Conservation (phyloP, 352 stramenopile species). For the Pythium myriotylum region DNA sequence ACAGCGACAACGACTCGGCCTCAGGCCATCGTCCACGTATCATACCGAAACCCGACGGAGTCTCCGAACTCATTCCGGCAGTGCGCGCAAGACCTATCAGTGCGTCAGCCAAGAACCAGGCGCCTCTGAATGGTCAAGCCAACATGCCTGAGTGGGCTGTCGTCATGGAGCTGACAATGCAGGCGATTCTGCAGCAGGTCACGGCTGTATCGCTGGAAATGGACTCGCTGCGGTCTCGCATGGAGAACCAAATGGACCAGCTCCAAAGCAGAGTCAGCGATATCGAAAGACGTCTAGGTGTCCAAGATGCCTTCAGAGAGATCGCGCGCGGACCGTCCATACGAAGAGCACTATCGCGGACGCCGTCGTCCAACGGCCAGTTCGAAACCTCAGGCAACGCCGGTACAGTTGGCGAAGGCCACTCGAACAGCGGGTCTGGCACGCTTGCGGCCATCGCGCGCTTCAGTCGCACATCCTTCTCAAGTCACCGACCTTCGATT, state of each 20-base stretch:
- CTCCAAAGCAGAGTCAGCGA: constrained; percentile 31
- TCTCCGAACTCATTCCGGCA: no score
- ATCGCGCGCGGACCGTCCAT: constrained; percentile 35
- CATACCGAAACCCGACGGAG: background rate
- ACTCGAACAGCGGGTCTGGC: background rate
- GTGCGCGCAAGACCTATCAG: background rate
- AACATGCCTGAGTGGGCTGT: constrained; percentile 52
- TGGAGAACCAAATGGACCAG: constrained; percentile 39
- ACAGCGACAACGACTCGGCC: constrained; percentile 12
- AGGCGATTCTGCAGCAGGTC: constrained; percentile 58
- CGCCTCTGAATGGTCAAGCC: background rate
- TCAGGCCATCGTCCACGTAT: background rate
- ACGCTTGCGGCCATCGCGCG: constrained; percentile 10
- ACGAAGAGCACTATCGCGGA: constrained; percentile 11
- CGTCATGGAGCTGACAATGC: constrained; percentile 51
- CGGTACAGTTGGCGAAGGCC: background rate
- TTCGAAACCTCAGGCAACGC: background rate
- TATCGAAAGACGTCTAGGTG: constrained; percentile 42
- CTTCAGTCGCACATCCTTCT: constrained; percentile 23
- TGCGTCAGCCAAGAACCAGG: background rate
- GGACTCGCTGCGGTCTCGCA: constrained; percentile 45
- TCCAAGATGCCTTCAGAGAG: constrained; percentile 55
- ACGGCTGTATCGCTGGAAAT: constrained; percentile 55
- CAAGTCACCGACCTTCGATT: constrained; percentile 40
- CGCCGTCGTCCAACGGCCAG: background rate